A percentile compares a stretch with the other conserved stretches of the same genome.
Evolutionary conservation across 768 basidiomycete species (phyloP).

Genomic region (Scleroderma citrinum): DNA sequence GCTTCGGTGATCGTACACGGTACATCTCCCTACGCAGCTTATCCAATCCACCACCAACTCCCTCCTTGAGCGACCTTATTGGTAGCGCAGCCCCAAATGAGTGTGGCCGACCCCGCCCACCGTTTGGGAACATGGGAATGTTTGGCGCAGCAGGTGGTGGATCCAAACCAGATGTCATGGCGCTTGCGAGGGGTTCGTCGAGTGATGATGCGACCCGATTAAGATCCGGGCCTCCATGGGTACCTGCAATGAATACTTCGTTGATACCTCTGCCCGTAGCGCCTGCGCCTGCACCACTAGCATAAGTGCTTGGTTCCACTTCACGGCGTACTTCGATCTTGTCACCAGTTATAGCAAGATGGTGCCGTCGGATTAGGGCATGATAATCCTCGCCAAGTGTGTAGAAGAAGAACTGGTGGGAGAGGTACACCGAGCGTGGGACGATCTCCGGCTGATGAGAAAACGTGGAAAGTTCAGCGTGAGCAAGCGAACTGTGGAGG

Average conservation of each 20-base stretch:
- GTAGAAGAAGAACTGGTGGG: conserved; percentile 81
- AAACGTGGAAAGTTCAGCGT: conserved; percentile 77
- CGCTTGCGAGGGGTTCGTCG: conserved; percentile 73
- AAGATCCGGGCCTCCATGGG: conserved; percentile 29
- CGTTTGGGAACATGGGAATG: conserved; percentile 82
- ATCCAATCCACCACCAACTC: conserved; percentile 56
- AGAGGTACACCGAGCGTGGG: conserved; percentile 74
- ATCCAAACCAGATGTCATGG: conserved; percentile 60
- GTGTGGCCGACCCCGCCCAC: conserved; percentile 37
- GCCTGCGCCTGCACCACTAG: conserved; percentile 21
- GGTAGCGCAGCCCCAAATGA: conserved; percentile 45
- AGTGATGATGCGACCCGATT: conserved; percentile 43
- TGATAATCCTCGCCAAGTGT: conserved; percentile 74
- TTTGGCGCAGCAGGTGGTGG: conserved; percentile 35
- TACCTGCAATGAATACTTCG: conserved; percentile 22
- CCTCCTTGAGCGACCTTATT: conserved; percentile 50
- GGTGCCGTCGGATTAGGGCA: conserved; percentile 61
- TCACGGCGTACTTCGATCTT: conserved; percentile 70
- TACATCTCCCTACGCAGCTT: conserved; percentile 52
- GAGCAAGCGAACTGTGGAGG: conserved; percentile 45
- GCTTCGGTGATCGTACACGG: conserved; percentile 42
- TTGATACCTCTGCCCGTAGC: not conserved
- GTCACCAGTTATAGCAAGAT: conserved; percentile 48
- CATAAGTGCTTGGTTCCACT: conserved; percentile 58
- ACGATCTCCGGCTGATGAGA: conserved; percentile 53